Conservation (phyloP, 129 eudicot species). For the Arctium lappa region DNA sequence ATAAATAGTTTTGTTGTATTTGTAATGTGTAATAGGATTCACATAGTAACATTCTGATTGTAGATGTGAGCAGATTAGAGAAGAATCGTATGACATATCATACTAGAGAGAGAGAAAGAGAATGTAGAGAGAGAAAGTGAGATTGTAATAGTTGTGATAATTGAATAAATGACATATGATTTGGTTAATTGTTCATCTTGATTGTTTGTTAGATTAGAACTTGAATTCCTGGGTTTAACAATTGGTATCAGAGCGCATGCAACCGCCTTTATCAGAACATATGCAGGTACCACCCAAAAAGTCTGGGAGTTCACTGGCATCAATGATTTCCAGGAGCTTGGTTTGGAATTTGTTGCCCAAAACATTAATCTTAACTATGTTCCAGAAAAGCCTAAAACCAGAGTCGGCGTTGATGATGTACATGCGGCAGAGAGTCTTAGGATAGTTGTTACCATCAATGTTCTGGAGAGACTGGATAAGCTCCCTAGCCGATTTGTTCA, state of each 20-base stretch:
- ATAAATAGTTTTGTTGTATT: no score
- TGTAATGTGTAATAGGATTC: no score
- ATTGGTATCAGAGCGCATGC: conserved; percentile 92
- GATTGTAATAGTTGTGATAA: no score
- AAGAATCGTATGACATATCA: no score
- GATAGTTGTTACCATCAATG: conserved; percentile 92
- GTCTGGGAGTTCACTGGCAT: conserved; percentile 97
- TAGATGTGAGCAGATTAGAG: no score
- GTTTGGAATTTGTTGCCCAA: conserved; percentile 91
- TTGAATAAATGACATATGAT: no score
- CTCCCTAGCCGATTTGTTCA: conserved; percentile 89
- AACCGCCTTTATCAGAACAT: conserved; percentile 81
- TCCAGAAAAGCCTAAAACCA: conserved; percentile 98
- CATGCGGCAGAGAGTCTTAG: conserved; percentile 97
- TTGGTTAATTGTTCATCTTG: no score
- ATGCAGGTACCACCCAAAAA: conserved; percentile 97
- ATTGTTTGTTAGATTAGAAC: no score
- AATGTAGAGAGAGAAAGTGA: no score
- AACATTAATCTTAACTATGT: conserved; percentile 90
- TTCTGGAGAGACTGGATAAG: conserved; percentile 80
- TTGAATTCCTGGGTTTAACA: no score
- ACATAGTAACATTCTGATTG: no score
- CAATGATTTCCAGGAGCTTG: conserved; percentile 89
- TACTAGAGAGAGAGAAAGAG: no score
- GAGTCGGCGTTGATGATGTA: conserved; percentile 97